Base-by-base conservation (phyloP, 164 flowering plant genomes). In the Cinnamomum micranthum region DNA sequence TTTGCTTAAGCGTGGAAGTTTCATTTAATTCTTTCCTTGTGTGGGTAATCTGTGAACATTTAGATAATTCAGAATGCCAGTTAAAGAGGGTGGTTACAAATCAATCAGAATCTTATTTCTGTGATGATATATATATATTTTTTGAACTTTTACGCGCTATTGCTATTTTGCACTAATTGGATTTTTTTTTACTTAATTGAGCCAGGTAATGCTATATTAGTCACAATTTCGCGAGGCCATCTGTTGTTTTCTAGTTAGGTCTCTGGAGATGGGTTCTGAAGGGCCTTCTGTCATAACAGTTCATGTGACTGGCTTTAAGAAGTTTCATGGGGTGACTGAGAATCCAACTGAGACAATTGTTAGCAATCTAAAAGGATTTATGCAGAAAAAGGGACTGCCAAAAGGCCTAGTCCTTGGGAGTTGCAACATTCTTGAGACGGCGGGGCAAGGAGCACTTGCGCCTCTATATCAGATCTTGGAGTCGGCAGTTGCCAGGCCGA, bases 381-480 rank as follows among this genome's bases (percentile, higher is more conserved):
- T 88, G 86, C 78, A 88, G 77, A 89, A 88, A 74, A 88, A 82
- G 75, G 97, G 97, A 63, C 69, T 88, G 80, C 93, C 97, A 9
- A 89, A 91, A 82, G 94, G 94, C 59, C n/a, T 93, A 70, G 79
- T 76, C 75, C 85, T 95, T 68, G 98, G 95, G 17, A 91, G 87
- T 79, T 95, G 94, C 84, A 90, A 22, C 69, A 71, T 93, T 81
- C 97, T 95, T 76, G 97, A 95, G 80, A 85, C 97, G 51, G 97
- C 98, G 0, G 97, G 97, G 20, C 84, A 91, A 22, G 97, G 98
- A 23, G 93, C 97, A 1, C 80, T 91, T 69, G 81, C 69, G 73
- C 77, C 91, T 11, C 88, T 95, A 19, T 83, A 88, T 74, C 86
- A 91, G 83, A 87, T 87, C 31, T 74, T 95, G 82, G 85, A 91